These are phyloP conservation scores for Botrytis fragariae DNA, from an alignment of 2,329 filamentous ascomycete genomes.

Conservation along the genomic window DNA sequence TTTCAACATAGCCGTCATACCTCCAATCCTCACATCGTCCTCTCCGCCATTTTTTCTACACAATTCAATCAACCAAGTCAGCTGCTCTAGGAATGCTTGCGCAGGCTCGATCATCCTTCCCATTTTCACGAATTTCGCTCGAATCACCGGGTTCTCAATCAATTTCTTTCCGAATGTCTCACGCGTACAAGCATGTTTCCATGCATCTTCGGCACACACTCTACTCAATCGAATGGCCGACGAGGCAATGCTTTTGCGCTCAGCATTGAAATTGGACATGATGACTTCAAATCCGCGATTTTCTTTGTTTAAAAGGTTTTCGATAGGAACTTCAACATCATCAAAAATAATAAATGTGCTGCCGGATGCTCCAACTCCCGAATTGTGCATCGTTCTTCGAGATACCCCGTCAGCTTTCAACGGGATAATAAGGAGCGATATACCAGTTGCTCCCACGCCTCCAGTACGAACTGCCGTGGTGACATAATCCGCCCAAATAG, in stretches of 20 bases:
- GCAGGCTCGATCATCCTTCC: conserved; percentile 59
- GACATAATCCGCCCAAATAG: conserved; percentile 58
- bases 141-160: conserved; percentile 57
- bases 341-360: conserved; percentile 56
- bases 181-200: conserved; percentile 50
- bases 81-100: conserved; percentile 60
- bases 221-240: conserved; percentile 57
- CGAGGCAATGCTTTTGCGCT: conserved; percentile 57
- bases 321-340: conserved; percentile 52
- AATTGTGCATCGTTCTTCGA: conserved; percentile 58
- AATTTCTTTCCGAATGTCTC: conserved; percentile 59
- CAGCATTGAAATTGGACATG: conserved; percentile 60
- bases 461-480: conserved; percentile 62
- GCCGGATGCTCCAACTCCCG: conserved; percentile 62
- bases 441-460: conserved; percentile 50
- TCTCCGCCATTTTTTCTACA: conserved; percentile 25
- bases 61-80: conserved; percentile 45
- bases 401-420: conserved; percentile 50
- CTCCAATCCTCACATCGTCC: conserved; percentile 46
- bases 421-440: conserved; percentile 58
- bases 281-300: conserved; percentile 56
- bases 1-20: conserved; percentile 52
- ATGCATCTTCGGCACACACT: conserved; percentile 53
- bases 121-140: conserved; percentile 57
- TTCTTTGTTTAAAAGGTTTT: conserved; percentile 53